These are phyloP conservation scores for Potentilla sterilis DNA, from an alignment of 306 rosid species.

Conservation along the genomic window DNA sequence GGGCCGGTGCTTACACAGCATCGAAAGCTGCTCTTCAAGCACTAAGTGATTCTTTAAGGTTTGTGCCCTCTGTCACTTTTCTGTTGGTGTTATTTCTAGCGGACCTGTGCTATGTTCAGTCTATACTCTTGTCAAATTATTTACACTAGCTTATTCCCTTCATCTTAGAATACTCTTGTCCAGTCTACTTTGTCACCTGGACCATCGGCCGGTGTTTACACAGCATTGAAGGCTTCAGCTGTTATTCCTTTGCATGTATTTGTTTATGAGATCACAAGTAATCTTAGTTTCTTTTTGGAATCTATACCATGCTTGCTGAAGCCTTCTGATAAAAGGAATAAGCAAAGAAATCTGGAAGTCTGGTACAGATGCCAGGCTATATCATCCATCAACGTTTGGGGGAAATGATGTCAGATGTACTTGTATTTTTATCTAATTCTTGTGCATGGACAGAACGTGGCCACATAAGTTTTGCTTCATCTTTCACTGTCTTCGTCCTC, in stretches of 20 bases:
- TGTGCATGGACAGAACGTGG: not conserved
- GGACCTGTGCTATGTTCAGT: not conserved
- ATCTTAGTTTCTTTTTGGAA: not conserved
- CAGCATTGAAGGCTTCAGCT: too few species aligned
- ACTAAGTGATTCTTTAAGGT: slow-evolving; percentile 76
- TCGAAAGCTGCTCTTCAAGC: slow-evolving; percentile 88
- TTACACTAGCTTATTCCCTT: not conserved
- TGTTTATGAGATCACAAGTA: not conserved
- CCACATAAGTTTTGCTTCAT: not conserved
- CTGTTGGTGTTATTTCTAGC: not conserved
- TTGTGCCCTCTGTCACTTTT: slow-evolving; percentile 11
- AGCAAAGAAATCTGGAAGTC: not conserved
- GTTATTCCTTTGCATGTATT: not conserved
- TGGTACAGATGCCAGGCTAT: not conserved
- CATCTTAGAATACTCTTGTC: not conserved
- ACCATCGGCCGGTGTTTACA: too few species aligned
- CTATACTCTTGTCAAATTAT: not conserved
- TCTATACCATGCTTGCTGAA: not conserved
- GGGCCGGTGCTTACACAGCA: slow-evolving; percentile 72
- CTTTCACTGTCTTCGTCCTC: not conserved
- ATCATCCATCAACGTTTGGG: not conserved
- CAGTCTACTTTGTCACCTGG: too few species aligned
- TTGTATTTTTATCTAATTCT: not conserved
- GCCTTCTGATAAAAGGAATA: not conserved
- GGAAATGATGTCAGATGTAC: not conserved